A percentile compares a stretch with the other conserved stretches of the same genome.
Evolutionary conservation across 2,329 filamentous ascomycete genomes (phyloP).

Genomic region (Leptosphaerulina australis): DNA sequence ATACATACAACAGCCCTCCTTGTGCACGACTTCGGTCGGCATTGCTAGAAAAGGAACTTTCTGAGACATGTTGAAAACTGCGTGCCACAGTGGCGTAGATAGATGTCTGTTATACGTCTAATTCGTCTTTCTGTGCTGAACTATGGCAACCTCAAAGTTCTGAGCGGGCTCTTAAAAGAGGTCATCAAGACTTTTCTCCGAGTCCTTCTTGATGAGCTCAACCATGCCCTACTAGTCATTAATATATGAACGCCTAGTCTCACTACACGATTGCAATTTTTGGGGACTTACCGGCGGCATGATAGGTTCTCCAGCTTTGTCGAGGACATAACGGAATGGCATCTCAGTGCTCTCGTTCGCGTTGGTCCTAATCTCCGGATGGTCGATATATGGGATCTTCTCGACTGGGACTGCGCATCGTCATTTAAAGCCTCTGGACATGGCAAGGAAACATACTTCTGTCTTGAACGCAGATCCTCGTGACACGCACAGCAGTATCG

Average conservation of each 20-base stretch:
- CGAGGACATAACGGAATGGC: slow-evolving; percentile 95
- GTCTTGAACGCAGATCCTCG: slow-evolving; percentile 83
- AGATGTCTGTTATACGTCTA: slow-evolving; percentile 18
- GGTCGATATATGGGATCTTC: slow-evolving; percentile 81
- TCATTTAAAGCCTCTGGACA: slow-evolving; percentile 23
- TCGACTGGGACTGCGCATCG: slow-evolving; percentile 69
- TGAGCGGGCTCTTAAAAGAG: slow-evolving; percentile 63
- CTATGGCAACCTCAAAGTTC: not conserved
- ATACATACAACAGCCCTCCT: slow-evolving; percentile 22
- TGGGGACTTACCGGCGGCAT: slow-evolving; percentile 78
- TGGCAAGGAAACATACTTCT: slow-evolving; percentile 65
- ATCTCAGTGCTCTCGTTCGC: slow-evolving; percentile 94
- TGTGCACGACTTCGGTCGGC: slow-evolving; percentile 3
- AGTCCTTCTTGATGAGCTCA: slow-evolving; percentile 89
- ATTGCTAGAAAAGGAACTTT: slow-evolving; percentile 15
- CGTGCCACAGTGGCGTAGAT: slow-evolving; percentile 47
- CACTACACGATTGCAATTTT: not conserved
- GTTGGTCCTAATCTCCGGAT: slow-evolving; percentile 87
- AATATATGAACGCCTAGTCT: not conserved
- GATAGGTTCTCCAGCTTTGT: slow-evolving; percentile 74
- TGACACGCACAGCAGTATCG: slow-evolving; percentile 93
- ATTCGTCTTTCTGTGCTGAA: not conserved
- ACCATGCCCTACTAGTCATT: slow-evolving; percentile 76
- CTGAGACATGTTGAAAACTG: slow-evolving; percentile 35
- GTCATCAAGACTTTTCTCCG: slow-evolving; percentile 88